phyloP scores from a whole-genome alignment of 352 stramenopile genomes.

The Phytopythium kandeliae region DNA sequence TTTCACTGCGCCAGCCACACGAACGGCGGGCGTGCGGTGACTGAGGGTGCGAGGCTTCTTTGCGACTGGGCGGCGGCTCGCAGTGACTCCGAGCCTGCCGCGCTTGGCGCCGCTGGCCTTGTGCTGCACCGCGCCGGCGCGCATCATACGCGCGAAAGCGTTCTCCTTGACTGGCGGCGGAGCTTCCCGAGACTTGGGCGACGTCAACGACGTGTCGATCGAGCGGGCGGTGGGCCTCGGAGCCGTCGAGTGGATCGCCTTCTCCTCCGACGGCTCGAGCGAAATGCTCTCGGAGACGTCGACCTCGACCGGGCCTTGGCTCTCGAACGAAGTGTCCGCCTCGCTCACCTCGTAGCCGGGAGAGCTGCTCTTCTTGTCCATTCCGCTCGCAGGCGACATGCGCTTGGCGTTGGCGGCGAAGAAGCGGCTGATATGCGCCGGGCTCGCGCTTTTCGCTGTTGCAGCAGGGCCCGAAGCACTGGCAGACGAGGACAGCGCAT shows the following conservation, averaged over 20 bases:
- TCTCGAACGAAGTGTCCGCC: slow-evolving; percentile 28
- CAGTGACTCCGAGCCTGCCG: neutral
- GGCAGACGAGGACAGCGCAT: neutral
- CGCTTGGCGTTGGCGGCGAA: slow-evolving; percentile 23
- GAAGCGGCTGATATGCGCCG: slow-evolving; percentile 35
- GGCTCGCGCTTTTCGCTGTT: slow-evolving; percentile 4
- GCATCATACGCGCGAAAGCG: slow-evolving; percentile 81
- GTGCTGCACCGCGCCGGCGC: slow-evolving; percentile 46
- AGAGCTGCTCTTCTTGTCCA: slow-evolving; percentile 20
- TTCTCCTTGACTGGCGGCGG: slow-evolving; percentile 39
- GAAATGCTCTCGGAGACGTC: slow-evolving; percentile 45
- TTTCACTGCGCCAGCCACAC: neutral
- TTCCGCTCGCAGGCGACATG: slow-evolving; percentile 22
- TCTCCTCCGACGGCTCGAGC: slow-evolving; percentile 42
- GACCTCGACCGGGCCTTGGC: slow-evolving; percentile 40
- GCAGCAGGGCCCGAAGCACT: neutral
- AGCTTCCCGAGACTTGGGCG: neutral
- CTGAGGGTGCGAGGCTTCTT: neutral
- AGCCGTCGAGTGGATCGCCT: neutral
- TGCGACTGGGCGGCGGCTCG: neutral
- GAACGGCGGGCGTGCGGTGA: neutral
- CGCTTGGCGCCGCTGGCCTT: slow-evolving; percentile 55
- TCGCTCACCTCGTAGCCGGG: neutral
- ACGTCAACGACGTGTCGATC: slow-evolving; percentile 12
- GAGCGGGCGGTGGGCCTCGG: neutral